Conservation (phyloP, 139 green algal species). For the Micractinium conductrix region DNA sequence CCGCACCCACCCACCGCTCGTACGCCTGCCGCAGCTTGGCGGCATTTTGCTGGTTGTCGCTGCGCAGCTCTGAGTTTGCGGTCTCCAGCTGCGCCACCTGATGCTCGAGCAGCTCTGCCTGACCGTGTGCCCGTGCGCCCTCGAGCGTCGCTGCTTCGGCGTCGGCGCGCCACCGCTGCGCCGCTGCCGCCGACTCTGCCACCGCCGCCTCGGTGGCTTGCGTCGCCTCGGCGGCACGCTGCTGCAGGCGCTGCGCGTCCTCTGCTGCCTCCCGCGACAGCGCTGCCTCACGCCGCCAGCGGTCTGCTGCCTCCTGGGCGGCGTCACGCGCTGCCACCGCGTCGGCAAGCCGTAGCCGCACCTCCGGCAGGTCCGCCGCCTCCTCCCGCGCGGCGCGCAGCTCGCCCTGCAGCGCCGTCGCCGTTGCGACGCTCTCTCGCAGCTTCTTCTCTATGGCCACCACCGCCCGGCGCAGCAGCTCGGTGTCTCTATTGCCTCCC, state of each 20-base stretch:
- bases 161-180: background rate
- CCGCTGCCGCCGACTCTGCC: background rate
- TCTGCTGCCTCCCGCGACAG: background rate
- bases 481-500: background rate
- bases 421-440: background rate
- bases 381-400: background rate
- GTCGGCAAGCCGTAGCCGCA: background rate
- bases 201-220: background rate
- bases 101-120: background rate
- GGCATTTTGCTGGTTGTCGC: slow-evolving; percentile 10
- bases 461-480: slow-evolving; percentile 24
- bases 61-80: background rate
- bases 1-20: slow-evolving; percentile 4
- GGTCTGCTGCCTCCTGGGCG: background rate
- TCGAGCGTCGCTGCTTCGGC: background rate
- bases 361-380: background rate
- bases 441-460: slow-evolving; percentile 31
- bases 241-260: background rate
- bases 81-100: slow-evolving; percentile 36
- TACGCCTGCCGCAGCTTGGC: slow-evolving; percentile 14
- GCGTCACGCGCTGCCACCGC: background rate
- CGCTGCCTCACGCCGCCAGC: background rate
- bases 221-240: background rate
- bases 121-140: background rate
- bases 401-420: background rate